Conservation (phyloP, 768 basidiomycete genomes). For the Suillus occidentalis region DNA sequence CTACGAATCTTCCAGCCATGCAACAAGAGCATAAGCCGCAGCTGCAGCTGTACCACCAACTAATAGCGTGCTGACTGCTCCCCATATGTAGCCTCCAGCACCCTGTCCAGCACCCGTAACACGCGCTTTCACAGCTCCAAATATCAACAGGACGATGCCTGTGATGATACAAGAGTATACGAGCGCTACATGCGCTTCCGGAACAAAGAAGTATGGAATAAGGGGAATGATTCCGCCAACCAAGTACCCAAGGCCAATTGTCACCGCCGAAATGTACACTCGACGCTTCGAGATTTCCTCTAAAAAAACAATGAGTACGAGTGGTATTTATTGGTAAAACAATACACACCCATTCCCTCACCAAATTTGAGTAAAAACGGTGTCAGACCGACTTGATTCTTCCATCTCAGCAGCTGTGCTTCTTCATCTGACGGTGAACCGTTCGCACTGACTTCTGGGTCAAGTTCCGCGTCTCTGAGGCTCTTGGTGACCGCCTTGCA, state of each 20-base stretch:
- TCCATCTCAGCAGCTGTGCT: conserved; percentile 59
- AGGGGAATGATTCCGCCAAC: conserved; percentile 93
- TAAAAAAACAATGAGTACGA: conserved; percentile 23
- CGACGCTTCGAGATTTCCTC: conserved; percentile 89
- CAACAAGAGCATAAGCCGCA: conserved; percentile 64
- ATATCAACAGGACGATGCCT: conserved; percentile 77
- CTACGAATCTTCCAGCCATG: conserved; percentile 39
- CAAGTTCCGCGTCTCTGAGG: conserved; percentile 66
- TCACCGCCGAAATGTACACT: conserved; percentile 88
- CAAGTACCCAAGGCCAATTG: conserved; percentile 94
- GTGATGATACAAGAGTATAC: conserved; percentile 75
- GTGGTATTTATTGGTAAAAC: neutral
- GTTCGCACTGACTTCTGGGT: conserved; percentile 24
- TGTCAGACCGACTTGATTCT: conserved; percentile 81
- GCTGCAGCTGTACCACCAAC: conserved; percentile 90
- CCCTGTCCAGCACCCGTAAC: conserved; percentile 72
- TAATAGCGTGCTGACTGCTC: conserved; percentile 76
- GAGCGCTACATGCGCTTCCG: conserved; percentile 64
- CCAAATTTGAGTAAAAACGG: conserved; percentile 96
- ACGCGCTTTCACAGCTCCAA: conserved; percentile 83
- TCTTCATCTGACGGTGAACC: conserved; percentile 50
- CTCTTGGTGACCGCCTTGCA: conserved; percentile 79
- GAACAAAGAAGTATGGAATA: conserved; percentile 88
- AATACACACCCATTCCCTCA: conserved; percentile 74
- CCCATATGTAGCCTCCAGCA: conserved; percentile 69